These are phyloP conservation scores for Cymodocea nodosa DNA, from an alignment of 116 monocot genomes.

Conservation along the genomic window DNA sequence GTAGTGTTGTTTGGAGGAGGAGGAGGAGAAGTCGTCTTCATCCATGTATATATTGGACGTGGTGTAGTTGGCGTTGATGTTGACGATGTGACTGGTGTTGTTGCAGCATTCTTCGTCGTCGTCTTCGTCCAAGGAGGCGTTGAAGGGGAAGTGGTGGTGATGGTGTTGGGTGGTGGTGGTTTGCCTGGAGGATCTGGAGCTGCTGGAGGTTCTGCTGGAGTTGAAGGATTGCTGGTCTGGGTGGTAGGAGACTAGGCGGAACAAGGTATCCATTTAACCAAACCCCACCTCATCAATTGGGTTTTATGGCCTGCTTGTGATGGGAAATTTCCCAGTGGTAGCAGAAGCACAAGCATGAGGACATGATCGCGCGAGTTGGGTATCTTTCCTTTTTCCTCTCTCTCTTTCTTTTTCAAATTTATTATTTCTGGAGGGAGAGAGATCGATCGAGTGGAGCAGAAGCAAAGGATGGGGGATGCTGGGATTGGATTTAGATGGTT, in stretches of 20 bases:
- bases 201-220: constrained; percentile 33
- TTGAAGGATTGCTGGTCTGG: constrained; percentile 28
- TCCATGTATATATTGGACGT: constrained; percentile 41
- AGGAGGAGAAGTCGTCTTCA: constrained; percentile 88
- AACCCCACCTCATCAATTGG: constrained; percentile 12
- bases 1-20: constrained; percentile 32
- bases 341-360: neutral
- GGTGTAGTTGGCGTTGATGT: constrained; percentile 1
- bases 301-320: neutral
- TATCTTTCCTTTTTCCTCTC: neutral
- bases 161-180: constrained; percentile 13
- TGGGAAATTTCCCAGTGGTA: neutral
- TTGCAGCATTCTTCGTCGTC: constrained; percentile 64
- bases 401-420: constrained; percentile 8
- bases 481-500: constrained; percentile 12
- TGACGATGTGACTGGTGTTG: constrained; percentile 38
- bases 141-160: constrained; percentile 10
- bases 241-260: constrained; percentile 30
- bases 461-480: constrained; percentile 8
- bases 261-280: constrained; percentile 44
- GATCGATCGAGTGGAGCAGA: neutral
- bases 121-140: constrained; percentile 8
- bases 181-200: constrained; percentile 27
- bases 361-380: neutral
- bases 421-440: neutral